Percentiles rank a stretch among this genome's conserved stretches.
Evolutionary conservation across 805 yeast genomes (phyloP).

Genomic region (Hanseniaspora clermontiae): DNA sequence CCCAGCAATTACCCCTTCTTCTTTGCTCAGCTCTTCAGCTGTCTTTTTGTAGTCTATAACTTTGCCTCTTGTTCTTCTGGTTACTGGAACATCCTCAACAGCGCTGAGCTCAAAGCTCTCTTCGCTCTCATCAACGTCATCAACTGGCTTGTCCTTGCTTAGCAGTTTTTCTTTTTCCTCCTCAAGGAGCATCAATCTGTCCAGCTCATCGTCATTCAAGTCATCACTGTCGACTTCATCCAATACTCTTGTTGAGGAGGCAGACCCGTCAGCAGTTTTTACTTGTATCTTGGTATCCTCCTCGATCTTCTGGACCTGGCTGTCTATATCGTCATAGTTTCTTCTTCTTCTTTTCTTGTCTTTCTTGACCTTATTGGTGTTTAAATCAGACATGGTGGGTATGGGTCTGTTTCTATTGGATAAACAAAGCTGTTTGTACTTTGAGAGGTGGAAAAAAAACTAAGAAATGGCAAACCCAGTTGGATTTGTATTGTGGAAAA

Average conservation of each 20-base stretch:
- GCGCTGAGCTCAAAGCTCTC: constrained; percentile 7
- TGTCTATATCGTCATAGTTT: constrained; percentile 14
- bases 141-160: not conserved
- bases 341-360: constrained; percentile 14
- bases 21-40: constrained; percentile 4
- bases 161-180: constrained; percentile 9
- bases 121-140: constrained; percentile 5
- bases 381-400: not conserved
- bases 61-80: constrained; percentile 14
- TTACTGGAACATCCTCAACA: not conserved
- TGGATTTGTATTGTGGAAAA: too few relatives aligned
- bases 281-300: not conserved
- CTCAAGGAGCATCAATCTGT: constrained; percentile 10
- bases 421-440: not conserved
- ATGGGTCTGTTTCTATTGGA: too few relatives aligned
- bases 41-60: constrained; percentile 13
- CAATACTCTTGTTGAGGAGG: not conserved
- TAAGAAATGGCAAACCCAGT: not conserved
- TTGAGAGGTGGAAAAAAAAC: not conserved
- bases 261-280: not conserved
- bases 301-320: constrained; percentile 7
- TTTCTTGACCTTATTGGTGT: constrained; percentile 1
- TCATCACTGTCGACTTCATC: constrained; percentile 9
- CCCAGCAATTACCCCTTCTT: not conserved
- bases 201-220: constrained; percentile 9